phyloP scores from a whole-genome alignment of 169 alveolate species.

The Eimeria maxima region DNA sequence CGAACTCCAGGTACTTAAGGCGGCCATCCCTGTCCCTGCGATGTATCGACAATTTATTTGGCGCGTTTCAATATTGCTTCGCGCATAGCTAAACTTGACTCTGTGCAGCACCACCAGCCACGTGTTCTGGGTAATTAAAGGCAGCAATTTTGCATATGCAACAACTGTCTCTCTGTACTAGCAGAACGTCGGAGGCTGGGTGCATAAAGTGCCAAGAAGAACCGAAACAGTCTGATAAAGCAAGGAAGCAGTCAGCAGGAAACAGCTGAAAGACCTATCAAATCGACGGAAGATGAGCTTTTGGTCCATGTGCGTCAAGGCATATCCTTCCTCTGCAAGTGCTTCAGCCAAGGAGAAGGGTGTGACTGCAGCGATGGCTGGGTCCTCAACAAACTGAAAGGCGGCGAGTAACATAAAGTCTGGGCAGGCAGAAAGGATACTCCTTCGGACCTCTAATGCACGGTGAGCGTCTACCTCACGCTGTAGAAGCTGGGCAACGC shows the following conservation, averaged over 20 bases:
- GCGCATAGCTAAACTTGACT: not conserved
- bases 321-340: conserved; percentile 82
- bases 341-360: conserved; percentile 79
- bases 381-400: conserved; percentile 87
- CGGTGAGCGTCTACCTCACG: conserved; percentile 83
- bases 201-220: not conserved
- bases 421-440: conserved; percentile 84
- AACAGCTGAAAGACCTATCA: conserved; percentile 71
- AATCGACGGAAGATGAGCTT: conserved; percentile 79
- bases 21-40: conserved; percentile 83
- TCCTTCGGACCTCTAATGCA: conserved; percentile 87
- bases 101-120: not conserved
- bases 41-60: not conserved
- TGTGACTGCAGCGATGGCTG: conserved; percentile 85
- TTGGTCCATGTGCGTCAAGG: conserved; percentile 64
- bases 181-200: not conserved
- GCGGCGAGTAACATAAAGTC: conserved; percentile 91
- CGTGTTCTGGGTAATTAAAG: not conserved
- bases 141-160: not conserved
- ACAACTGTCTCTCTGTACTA: no score
- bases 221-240: not conserved
- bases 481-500: conserved; percentile 77
- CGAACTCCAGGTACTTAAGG: conserved; percentile 80
- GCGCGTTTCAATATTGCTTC: not conserved
- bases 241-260: not conserved